Conservation (phyloP, 2,329 filamentous ascomycete genomes). For the Colletotrichum sp. region DNA sequence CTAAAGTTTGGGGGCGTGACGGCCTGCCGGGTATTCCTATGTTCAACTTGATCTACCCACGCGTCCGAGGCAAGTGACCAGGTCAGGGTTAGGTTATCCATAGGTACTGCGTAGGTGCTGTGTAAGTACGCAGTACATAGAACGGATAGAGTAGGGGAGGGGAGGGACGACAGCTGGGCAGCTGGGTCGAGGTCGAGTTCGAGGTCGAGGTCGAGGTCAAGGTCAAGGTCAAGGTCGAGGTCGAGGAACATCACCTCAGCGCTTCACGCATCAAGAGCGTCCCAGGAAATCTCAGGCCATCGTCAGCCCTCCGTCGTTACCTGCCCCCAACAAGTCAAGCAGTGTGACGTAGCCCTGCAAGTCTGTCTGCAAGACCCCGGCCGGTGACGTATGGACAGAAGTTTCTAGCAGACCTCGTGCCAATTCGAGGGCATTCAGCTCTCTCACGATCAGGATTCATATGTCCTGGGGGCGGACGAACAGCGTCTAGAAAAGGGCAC, state of each 20-base stretch:
- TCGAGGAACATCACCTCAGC: not conserved
- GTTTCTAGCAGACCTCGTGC: not conserved
- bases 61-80: not conserved
- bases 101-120: no score
- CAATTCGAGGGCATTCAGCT: not conserved
- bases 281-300: not conserved
- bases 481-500: rapidly evolving
- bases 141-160: no score
- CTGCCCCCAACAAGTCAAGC: not conserved
- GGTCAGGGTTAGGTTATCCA: not conserved
- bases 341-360: not conserved
- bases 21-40: not conserved
- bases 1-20: not conserved
- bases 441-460: not conserved
- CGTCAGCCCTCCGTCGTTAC: not conserved
- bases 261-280: not conserved
- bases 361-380: not conserved
- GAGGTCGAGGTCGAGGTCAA: no score
- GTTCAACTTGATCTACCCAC: not conserved
- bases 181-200: not conserved
- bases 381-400: not conserved
- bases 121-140: no score
- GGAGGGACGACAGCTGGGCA: not conserved
- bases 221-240: no score
- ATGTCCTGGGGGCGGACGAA: not conserved